Base-by-base conservation (phyloP, 495 filamentous ascomycete species). In the Aspergillus baeticus region DNA sequence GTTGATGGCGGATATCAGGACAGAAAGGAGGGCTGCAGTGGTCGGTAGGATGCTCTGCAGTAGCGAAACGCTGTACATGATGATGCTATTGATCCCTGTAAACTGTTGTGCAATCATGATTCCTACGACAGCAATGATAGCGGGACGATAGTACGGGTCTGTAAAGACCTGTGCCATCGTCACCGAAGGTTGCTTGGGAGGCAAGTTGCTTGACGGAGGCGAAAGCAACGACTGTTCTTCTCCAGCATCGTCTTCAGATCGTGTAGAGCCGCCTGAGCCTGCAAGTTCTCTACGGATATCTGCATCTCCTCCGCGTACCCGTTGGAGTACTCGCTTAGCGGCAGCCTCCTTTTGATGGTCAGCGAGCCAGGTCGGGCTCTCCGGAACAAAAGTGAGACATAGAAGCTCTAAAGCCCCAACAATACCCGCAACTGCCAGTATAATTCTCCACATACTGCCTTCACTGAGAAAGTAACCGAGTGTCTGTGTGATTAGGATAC, bases 31-130 rank as follows among this genome's bases (percentile, higher is more conserved):
- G 0, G 86, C 87, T 0, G 92, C 91, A 29, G 81, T 87, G 21
- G 87, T 84, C 7, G 89, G 88, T 0, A 98, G 73, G 10, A 97
- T 82, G 41, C 78, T 82, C 34, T 85, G 81, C 34, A 98, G 79
- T 2, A 98, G 83, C 4, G 89, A 89, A 2, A 98, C 94, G 7
- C 91, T 94, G 71, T 98, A 98, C 91, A 98, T 96, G 69, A 98
- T 86, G 61, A 98, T 91, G 52, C 88, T 92, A 78, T 98, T 98
- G 74, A 98, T 91, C 23, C 93, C 92, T 29, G 84, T 88, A 20
- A 98, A 78, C 65, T 98, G 94, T 64, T 98, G 94, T 8, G 89
- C 86, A 34, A 92, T 74, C 95, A 98, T 98, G 59, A 96, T 86
- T 4, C 86, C 90, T 17, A 92, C 82, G 13, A 97, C 91, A 3